Base-by-base conservation (phyloP, 257 asterid species). In the Solanum etuberosum region DNA sequence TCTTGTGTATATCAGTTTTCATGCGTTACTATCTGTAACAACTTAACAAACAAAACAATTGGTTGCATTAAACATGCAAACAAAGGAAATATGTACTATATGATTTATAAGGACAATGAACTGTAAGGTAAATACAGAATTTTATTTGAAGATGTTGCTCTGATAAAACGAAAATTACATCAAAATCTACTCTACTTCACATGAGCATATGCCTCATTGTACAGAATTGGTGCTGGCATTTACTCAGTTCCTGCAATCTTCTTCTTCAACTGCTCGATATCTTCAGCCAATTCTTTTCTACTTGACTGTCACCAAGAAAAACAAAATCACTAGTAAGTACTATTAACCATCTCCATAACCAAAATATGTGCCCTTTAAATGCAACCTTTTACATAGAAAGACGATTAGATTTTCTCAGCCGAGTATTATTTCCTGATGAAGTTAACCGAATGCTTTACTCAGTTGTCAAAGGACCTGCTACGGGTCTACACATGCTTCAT, bases 271-370 rank as follows among this genome's bases (percentile, higher is more conserved):
- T 91, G 88, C 92, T 97, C 99, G 42, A 96, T 91, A 81, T 97
- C 99, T 65, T 93, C 48, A 31, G 93, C 95, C 92, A 97, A 87
- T 86, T 97, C 99, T 90, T 96, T 97, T 88, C 99, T 94, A 91
- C 98, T 93, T 4, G 98, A 92, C 99, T 95, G 98, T 91, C 88
- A 82, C 29, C 32, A 86, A 15, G 14, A 4, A 80, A 51, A 77
- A n/a, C n/a, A n/a, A n/a, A 73, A 57, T 73, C 74, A 83, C 51
- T 46, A 31, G 70, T 6, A 35, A 84, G 38, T 65, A 40, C 12
- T 6, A 71, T 71, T 71, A 29, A 81, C 42, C 83, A 76, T 76
- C 59, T 81, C 27, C 40, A 78, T 23, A 72, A 72, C 38, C 57
- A 43, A 78, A 77, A 16, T 27, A 25, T 14, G 18, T 25, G 63